phyloP scores from a whole-genome alignment of 306 rosid genomes.

The Prunus armeniaca region DNA sequence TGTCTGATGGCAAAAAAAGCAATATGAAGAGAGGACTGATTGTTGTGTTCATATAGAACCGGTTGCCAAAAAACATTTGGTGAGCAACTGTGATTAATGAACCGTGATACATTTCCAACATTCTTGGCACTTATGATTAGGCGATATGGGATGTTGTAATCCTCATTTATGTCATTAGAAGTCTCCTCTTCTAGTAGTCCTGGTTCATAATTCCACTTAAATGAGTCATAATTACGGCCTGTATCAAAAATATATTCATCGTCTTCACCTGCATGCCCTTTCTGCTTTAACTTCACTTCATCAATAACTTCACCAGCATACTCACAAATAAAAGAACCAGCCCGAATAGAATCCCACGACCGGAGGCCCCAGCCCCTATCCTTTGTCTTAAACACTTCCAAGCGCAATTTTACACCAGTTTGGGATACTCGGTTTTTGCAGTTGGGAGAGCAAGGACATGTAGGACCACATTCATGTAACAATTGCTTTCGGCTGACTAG shows the following conservation, averaged over 20 bases:
- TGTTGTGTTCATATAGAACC: slow-evolving; percentile 43
- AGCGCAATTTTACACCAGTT: slow-evolving; percentile 36
- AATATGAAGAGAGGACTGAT: slow-evolving; percentile 50
- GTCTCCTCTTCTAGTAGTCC: slow-evolving; percentile 43
- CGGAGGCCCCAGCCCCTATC: slow-evolving; percentile 74
- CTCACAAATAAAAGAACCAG: slow-evolving; percentile 64
- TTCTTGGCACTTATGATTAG: slow-evolving; percentile 52
- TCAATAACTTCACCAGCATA: slow-evolving; percentile 66
- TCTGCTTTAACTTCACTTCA: slow-evolving; percentile 22
- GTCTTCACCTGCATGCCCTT: slow-evolving; percentile 21
- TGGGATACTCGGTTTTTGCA: slow-evolving; percentile 68
- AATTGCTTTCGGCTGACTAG: slow-evolving; percentile 53
- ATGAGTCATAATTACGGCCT: slow-evolving; percentile 36
- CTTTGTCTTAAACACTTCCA: slow-evolving; percentile 63
- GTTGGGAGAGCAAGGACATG: slow-evolving; percentile 53
- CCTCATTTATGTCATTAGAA: slow-evolving; percentile 34
- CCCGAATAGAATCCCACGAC: slow-evolving; percentile 60
- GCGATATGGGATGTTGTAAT: slow-evolving; percentile 43
- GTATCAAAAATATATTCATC: slow-evolving; percentile 63
- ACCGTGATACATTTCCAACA: slow-evolving; percentile 63
- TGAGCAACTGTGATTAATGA: slow-evolving; percentile 71
- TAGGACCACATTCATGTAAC: slow-evolving; percentile 60
- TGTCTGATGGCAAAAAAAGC: slow-evolving; percentile 59
- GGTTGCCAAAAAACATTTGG: slow-evolving; percentile 79
- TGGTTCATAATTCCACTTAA: slow-evolving; percentile 58